Conservation (phyloP, 2,329 filamentous ascomycete genomes). For the Zelopaecilomyces penicillatus region DNA sequence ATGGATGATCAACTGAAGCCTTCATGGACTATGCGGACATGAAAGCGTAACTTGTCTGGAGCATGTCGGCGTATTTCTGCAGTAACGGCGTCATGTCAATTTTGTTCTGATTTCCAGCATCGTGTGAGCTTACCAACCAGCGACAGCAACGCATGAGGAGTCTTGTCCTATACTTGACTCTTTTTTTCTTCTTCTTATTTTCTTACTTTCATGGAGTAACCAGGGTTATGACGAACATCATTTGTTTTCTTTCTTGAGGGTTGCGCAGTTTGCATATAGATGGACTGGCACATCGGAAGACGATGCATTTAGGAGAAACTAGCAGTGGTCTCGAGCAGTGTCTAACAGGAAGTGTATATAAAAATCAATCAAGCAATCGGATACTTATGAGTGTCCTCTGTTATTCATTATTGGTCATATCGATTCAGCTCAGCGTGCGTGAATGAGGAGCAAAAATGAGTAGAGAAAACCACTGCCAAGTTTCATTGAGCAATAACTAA, state of each 20-base stretch:
- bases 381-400: not conserved
- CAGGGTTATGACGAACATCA: slow-evolving; percentile 21
- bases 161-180: slow-evolving; percentile 13
- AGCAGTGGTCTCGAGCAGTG: not conserved
- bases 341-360: slow-evolving; percentile 8
- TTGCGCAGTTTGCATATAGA: slow-evolving; percentile 27
- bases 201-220: slow-evolving; percentile 14
- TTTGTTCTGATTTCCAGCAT: slow-evolving; percentile 7
- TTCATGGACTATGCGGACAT: slow-evolving; percentile 46
- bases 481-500: too few relatives aligned
- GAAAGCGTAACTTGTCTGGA: not conserved
- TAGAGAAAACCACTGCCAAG: too few relatives aligned
- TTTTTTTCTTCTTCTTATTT: slow-evolving; percentile 9
- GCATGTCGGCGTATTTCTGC: slow-evolving; percentile 2
- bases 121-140: slow-evolving; percentile 6
- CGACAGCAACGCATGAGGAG: slow-evolving; percentile 5
- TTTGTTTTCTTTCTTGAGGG: slow-evolving; percentile 18
- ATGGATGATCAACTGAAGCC: slow-evolving; percentile 54
- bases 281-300: slow-evolving; percentile 19
- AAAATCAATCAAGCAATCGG: slow-evolving; percentile 8
- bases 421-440: not conserved
- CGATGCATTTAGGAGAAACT: too few relatives aligned
- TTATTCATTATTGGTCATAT: not conserved
- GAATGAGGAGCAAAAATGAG: not conserved
- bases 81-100: slow-evolving; percentile 9